Conservation (phyloP, 441 rosid genomes). For the Brassica hybrid region DNA sequence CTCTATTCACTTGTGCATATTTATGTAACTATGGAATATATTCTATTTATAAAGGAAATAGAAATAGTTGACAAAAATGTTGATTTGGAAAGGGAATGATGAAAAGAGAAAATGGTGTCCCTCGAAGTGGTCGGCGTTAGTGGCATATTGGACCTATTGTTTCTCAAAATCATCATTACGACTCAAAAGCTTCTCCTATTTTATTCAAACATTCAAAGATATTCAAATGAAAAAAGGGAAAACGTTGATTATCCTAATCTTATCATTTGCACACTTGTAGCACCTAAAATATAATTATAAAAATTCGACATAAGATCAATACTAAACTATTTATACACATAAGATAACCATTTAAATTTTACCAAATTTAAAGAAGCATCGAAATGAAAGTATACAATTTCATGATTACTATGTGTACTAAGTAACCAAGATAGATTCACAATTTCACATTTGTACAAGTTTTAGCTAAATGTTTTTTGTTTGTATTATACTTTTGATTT, state of each 20-base stretch:
- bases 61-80: background rate
- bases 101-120: background rate
- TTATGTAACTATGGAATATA: background rate
- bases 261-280: background rate
- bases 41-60: background rate
- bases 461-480: background rate
- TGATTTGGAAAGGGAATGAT: background rate
- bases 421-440: background rate
- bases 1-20: background rate
- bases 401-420: background rate
- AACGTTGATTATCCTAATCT: background rate
- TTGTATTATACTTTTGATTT: background rate
- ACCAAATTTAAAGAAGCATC: background rate
- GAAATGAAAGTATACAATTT: background rate
- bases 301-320: too few relatives aligned
- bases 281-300: background rate
- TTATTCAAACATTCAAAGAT: conserved; percentile 17
- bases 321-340: background rate
- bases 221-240: background rate
- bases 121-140: background rate
- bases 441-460: background rate
- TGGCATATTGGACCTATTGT: background rate
- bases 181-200: background rate
- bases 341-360: conserved; percentile 4
- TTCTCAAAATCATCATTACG: background rate